Percentiles rank a stretch among this genome's conserved stretches.
Evolutionary conservation across 2,329 filamentous ascomycete genomes (phyloP).

Genomic region (Fusarium sp.): DNA sequence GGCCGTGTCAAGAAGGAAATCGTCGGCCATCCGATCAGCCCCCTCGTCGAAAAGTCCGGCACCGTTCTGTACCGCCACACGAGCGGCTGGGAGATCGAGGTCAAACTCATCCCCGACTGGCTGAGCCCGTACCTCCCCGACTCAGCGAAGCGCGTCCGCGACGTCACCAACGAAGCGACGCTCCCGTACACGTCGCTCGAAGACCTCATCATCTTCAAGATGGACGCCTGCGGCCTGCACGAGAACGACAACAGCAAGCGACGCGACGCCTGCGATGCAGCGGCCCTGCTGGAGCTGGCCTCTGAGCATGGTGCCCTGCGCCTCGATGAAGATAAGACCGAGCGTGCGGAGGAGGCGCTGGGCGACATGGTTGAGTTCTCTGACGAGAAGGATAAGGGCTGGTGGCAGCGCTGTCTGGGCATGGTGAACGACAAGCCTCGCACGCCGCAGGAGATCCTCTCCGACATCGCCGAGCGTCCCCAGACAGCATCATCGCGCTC

Average conservation of each 20-base stretch:
- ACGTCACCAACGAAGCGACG: slow-evolving; percentile 25
- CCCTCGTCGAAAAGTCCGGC: slow-evolving; percentile 42
- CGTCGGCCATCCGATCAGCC: slow-evolving; percentile 43
- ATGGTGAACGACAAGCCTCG: slow-evolving; percentile 36
- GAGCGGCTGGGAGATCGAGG: slow-evolving; percentile 42
- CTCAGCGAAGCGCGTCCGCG: slow-evolving; percentile 36
- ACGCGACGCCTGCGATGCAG: slow-evolving; percentile 40
- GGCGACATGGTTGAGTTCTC: slow-evolving; percentile 41
- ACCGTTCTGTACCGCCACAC: slow-evolving; percentile 40
- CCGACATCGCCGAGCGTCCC: slow-evolving; percentile 39
- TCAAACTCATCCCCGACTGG: slow-evolving; percentile 46
- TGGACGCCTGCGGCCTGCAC: slow-evolving; percentile 43
- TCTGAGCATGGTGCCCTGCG: slow-evolving; percentile 40
- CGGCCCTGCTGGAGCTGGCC: slow-evolving; percentile 40
- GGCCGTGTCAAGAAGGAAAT: slow-evolving; percentile 44
- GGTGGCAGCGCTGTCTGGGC: slow-evolving; percentile 44
- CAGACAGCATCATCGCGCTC: slow-evolving; percentile 27
- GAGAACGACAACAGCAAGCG: slow-evolving; percentile 40
- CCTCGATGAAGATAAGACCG: slow-evolving; percentile 41
- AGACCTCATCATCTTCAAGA: slow-evolving; percentile 44
- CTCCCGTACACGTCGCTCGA: slow-evolving; percentile 43
- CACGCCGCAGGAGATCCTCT: slow-evolving; percentile 43
- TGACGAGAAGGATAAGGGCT: slow-evolving; percentile 40
- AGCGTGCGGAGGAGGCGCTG: slow-evolving; percentile 40
- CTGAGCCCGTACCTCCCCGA: slow-evolving; percentile 43